Base-by-base conservation (phyloP, 345 rosid genomes). In the Arabis hirsuta region DNA sequence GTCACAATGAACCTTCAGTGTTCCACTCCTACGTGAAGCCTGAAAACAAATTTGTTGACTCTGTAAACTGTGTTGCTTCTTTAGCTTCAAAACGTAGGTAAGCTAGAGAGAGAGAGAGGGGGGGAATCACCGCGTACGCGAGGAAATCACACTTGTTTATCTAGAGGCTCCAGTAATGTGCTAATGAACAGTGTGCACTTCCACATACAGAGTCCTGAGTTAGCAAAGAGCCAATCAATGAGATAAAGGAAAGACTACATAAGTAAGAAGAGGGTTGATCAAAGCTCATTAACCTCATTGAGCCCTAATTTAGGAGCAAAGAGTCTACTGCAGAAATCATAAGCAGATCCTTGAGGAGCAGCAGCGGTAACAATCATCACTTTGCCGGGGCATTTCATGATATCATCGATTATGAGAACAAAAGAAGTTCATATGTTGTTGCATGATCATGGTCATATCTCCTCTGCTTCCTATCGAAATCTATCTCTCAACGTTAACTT, bases 151-250 rank as follows among this genome's bases (percentile, higher is more conserved):
- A 70, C 65, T 90, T 90, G 50, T 85, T 84, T 22, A 88, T 80
- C 80, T 85, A 88, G 55, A 81, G 72, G 48, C 84, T 77, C 95
- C 97, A 91, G 39, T 88, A 87, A n/a, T 76, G 48, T 69, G 88
- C 86, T 74, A 87, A 67, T 12, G 86, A 78, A 76, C 97, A 91
- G 56, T 87, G 83, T 16, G 92, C 95, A 71, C 87, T 82, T 20
- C 92, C 90, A 47, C 82, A 73, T 9, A 85, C 90, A 45, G 90
- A 87, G 81, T 87, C 92, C 97, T 88, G 32, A 81, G 5, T 4
- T 3, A 3, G 5, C 32, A 29, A 29, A 29, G 6, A 29, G 5
- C 32, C 32, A 29, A 29, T 4, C 32, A 29, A 29, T 3, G 5
- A 5, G 32, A 5, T 29, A 29, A 22, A 22, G 24, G 24, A 22